These are phyloP conservation scores for Coniochaeta sp. DNA, from an alignment of 2,329 filamentous ascomycete species.

Conservation along the genomic window DNA sequence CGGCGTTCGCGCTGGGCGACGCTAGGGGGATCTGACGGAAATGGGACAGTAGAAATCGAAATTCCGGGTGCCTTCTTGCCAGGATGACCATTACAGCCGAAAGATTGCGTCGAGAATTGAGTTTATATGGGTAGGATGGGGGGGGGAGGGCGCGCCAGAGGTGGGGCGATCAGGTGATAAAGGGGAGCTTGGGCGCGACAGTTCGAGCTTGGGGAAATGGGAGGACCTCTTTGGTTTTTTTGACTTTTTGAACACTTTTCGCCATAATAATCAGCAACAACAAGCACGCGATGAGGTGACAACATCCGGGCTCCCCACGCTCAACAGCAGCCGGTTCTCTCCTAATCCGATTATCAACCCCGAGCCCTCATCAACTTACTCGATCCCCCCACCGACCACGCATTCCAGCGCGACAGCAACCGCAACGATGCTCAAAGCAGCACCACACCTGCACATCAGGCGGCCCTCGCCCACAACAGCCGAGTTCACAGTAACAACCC, in stretches of 20 bases:
- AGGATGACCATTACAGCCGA: conserved; percentile 58
- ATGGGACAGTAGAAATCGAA: conserved; percentile 43
- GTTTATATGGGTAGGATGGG: conserved; percentile 5
- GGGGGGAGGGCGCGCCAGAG: background rate
- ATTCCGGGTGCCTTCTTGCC: conserved; percentile 46
- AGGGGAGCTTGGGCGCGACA: background rate
- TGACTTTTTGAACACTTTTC: too few species aligned
- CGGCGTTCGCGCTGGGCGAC: conserved; percentile 63
- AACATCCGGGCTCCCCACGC: background rate
- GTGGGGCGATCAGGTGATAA: background rate
- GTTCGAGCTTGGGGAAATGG: too few species aligned
- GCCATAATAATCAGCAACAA: too few species aligned
- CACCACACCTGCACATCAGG: conserved; percentile 53
- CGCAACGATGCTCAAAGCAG: conserved; percentile 51
- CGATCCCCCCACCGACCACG: too few species aligned
- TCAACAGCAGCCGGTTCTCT: background rate
- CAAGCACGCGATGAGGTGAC: background rate
- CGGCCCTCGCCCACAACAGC: conserved; percentile 82
- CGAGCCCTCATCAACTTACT: too few species aligned
- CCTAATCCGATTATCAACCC: too few species aligned
- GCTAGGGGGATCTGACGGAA: conserved; percentile 46
- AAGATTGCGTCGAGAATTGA: background rate
- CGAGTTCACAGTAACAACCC: conserved; percentile 85
- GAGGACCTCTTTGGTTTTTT: too few species aligned
- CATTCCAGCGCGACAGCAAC: background rate